Conservation (phyloP, 139 green algal genomes). For the Tetradesmus obliquus region DNA sequence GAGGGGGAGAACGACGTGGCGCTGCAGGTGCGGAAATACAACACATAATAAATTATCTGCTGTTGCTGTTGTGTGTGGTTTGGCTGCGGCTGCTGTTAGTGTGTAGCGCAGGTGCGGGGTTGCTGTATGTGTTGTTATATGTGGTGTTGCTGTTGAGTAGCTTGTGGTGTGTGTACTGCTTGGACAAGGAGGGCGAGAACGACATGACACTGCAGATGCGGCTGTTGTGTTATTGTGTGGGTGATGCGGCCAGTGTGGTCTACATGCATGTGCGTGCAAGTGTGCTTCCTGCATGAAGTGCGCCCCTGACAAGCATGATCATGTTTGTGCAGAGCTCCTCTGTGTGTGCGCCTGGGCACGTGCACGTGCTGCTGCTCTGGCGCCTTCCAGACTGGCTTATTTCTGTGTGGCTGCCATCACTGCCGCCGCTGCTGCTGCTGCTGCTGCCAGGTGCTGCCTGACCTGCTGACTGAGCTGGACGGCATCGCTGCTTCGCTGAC, state of each 20-base stretch:
- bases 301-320: not conserved
- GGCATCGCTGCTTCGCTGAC: constrained; percentile 35
- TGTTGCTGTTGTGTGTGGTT: too few relatives aligned
- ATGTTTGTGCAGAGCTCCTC: not conserved
- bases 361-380: not conserved
- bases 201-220: constrained; percentile 81
- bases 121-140: too few relatives aligned
- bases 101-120: constrained; percentile 50
- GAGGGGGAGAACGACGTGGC: constrained; percentile 90
- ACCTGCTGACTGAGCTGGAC: constrained; percentile 96
- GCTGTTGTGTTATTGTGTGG: not conserved
- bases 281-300: not conserved
- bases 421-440: not conserved
- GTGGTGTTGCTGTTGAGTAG: too few relatives aligned
- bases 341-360: not conserved
- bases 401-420: not conserved
- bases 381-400: too few relatives aligned
- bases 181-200: constrained; percentile 90
- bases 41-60: too few relatives aligned
- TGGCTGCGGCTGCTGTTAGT: not conserved
- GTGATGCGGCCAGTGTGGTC: too few relatives aligned
- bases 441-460: constrained; percentile 76
- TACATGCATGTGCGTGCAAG: not conserved
- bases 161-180: constrained; percentile 85
- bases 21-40: constrained; percentile 66